Conservation (phyloP, 345 rosid species). For the Gossypium arboreum region DNA sequence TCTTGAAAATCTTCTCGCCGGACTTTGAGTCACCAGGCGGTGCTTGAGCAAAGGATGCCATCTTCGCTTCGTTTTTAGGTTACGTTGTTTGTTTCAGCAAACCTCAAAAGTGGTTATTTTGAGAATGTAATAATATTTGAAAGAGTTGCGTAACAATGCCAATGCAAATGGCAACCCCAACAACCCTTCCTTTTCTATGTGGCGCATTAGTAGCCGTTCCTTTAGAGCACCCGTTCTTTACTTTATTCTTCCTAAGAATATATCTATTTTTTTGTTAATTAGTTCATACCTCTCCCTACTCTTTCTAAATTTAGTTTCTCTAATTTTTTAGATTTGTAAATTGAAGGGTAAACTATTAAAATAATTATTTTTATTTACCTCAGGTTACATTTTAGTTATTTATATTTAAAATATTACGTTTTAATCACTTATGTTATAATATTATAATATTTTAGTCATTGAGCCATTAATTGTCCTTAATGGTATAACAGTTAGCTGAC, state of each 20-base stretch:
- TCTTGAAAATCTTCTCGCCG: constrained; percentile 88
- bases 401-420: no score
- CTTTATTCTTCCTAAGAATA: not conserved
- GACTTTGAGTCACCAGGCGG: constrained; percentile 61
- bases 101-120: no score
- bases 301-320: no score
- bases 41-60: constrained; percentile 81
- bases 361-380: no score
- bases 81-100: not conserved
- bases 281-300: no score
- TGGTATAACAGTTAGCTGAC: fast-evolving
- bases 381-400: no score
- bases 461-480: no score
- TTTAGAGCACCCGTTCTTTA: not conserved
- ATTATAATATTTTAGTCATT: no score
- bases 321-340: no score
- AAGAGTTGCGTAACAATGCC: not conserved
- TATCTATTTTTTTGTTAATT: not conserved
- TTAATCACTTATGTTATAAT: no score
- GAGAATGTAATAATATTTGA: not conserved
- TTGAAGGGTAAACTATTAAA: fast-evolving
- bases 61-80: not conserved
- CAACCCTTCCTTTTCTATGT: not conserved
- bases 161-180: not conserved
- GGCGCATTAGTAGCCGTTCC: not conserved